phyloP scores from a whole-genome alignment of 2,329 filamentous ascomycete species.

The Penicillium verrucosum region DNA sequence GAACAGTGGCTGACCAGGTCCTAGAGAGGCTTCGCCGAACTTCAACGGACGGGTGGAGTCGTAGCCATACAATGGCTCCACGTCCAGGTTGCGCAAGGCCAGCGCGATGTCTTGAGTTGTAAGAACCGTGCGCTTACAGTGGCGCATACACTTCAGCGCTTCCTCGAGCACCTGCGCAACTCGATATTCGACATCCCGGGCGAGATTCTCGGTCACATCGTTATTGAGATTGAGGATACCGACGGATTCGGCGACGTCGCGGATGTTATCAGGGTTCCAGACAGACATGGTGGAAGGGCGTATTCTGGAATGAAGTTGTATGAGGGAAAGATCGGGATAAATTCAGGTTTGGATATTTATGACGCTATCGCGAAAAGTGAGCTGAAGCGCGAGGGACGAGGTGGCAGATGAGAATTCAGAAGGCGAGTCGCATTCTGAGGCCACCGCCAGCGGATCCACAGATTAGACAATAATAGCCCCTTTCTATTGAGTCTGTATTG shows the following conservation, averaged over 20 bases:
- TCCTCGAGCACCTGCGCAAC: slow-evolving; percentile 91
- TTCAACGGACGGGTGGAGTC: slow-evolving; percentile 84
- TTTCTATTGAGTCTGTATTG: not conserved
- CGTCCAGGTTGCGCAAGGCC: slow-evolving; percentile 79
- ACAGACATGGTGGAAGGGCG: slow-evolving; percentile 55
- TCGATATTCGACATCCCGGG: slow-evolving; percentile 93
- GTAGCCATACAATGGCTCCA: slow-evolving; percentile 95
- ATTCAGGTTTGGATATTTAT: not conserved
- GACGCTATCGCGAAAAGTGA: slow-evolving; percentile 1
- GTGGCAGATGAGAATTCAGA: not conserved
- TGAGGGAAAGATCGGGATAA: slow-evolving; percentile 3
- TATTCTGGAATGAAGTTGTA: not conserved
- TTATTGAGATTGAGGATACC: slow-evolving; percentile 78
- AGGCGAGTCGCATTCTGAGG: slow-evolving; percentile 16
- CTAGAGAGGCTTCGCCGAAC: slow-evolving; percentile 90
- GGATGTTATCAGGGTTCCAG: slow-evolving; percentile 95
- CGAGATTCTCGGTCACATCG: slow-evolving; percentile 80
- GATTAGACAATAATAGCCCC: not conserved
- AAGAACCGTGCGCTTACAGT: slow-evolving; percentile 78
- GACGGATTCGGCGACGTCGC: slow-evolving; percentile 93
- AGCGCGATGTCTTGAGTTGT: slow-evolving; percentile 86
- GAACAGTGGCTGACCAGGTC: slow-evolving; percentile 89
- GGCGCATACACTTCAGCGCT: slow-evolving; percentile 93
- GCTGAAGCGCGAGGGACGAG: not conserved
- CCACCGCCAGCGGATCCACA: slow-evolving; percentile 8